Conservation (phyloP, 1,139 yeast species). For the Yamadazyma membranifaciens region DNA sequence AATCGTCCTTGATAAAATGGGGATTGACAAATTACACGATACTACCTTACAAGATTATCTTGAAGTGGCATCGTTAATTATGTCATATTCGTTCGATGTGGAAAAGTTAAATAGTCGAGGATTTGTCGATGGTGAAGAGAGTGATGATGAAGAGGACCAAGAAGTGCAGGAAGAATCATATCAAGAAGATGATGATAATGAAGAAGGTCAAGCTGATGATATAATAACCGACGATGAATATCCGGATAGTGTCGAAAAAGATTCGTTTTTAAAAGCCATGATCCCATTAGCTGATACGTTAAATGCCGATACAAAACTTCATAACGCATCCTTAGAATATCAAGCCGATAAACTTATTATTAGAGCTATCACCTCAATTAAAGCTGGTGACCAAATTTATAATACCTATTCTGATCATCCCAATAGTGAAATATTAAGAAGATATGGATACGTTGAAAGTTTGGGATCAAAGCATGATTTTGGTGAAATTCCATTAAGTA, state of each 20-base stretch:
- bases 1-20: slow-evolving; percentile 21
- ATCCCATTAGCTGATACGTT: slow-evolving; percentile 89
- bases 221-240: slow-evolving; percentile 25
- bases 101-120: slow-evolving; percentile 20
- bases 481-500: slow-evolving; percentile 62
- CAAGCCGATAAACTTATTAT: slow-evolving; percentile 51
- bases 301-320: slow-evolving; percentile 78
- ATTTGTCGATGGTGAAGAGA: slow-evolving; percentile 17
- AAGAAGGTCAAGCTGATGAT: slow-evolving; percentile 14
- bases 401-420: slow-evolving; percentile 92
- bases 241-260: slow-evolving; percentile 24
- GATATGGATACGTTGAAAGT: slow-evolving; percentile 87
- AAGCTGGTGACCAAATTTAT: slow-evolving; percentile 69
- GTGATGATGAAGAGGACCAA: slow-evolving; percentile 18
- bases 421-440: slow-evolving; percentile 79
- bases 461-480: slow-evolving; percentile 76
- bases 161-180: slow-evolving; percentile 17
- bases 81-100: slow-evolving; percentile 46
- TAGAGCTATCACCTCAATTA: slow-evolving; percentile 64
- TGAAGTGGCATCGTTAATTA: slow-evolving; percentile 59
- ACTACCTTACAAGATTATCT: slow-evolving; percentile 60
- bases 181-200: slow-evolving; percentile 18
- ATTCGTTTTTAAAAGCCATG: slow-evolving; percentile 71
- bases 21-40: slow-evolving; percentile 25
- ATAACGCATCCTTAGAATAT: slow-evolving; percentile 70